phyloP scores from a whole-genome alignment of 179 eudicot genomes.

The Vitellaria paradoxa region DNA sequence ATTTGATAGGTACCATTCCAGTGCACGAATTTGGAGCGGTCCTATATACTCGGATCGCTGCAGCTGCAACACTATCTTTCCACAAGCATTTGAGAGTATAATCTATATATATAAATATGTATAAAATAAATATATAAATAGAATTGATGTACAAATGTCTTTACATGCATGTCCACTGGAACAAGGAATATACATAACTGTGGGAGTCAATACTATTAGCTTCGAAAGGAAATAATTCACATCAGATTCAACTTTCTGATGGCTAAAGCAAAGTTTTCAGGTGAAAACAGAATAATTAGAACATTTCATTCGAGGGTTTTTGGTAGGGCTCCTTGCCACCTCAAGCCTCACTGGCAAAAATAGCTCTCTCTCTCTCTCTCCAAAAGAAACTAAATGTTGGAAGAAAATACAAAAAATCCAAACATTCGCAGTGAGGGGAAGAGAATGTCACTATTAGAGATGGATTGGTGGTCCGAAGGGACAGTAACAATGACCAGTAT shows the following conservation, averaged over 20 bases:
- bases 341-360: neutral
- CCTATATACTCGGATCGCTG: conserved; percentile 18
- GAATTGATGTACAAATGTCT: too few relatives aligned
- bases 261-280: neutral
- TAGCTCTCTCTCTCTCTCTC: conserved; percentile 4
- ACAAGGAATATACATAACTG: neutral
- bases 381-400: neutral
- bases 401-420: conserved; percentile 13
- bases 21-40: conserved; percentile 29
- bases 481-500: too few relatives aligned
- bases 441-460: neutral
- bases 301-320: too few relatives aligned
- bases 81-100: neutral
- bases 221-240: neutral
- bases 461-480: conserved; percentile 10
- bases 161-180: neutral
- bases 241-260: neutral
- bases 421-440: conserved; percentile 9
- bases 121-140: neutral
- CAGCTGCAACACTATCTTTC: conserved; percentile 11
- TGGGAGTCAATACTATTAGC: neutral
- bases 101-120: neutral
- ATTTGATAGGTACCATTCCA: conserved; percentile 29
- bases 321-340: neutral
- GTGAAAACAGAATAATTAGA: neutral